A percentile compares a stretch with the other conserved stretches of the same genome.
Conservation (phyloP, 441 rosid genomes). For the Viola pubescens region DNA sequence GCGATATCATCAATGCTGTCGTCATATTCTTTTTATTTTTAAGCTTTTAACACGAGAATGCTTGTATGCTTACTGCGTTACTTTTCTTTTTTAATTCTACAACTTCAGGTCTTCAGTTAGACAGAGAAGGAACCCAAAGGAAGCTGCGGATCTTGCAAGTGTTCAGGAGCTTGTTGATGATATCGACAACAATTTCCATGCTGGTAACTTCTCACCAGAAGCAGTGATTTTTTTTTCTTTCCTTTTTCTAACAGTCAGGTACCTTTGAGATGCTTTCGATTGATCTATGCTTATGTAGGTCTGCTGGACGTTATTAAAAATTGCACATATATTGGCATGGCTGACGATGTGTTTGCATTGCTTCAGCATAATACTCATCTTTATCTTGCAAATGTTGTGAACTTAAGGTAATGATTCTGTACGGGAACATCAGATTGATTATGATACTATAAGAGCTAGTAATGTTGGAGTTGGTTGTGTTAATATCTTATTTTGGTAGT, state of each 20-base stretch:
- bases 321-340: constrained; percentile 97
- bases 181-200: constrained; percentile 55
- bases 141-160: constrained; percentile 92
- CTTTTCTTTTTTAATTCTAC: constrained; percentile 1
- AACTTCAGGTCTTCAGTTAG: constrained; percentile 60
- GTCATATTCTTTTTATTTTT: not conserved
- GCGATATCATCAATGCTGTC: not conserved
- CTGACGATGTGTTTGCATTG: constrained; percentile 80
- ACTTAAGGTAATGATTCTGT: constrained; percentile 49
- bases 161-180: constrained; percentile 69
- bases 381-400: constrained; percentile 82
- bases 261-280: constrained; percentile 7
- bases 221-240: not conserved
- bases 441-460: too few relatives aligned
- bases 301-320: constrained; percentile 65
- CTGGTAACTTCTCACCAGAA: constrained; percentile 34
- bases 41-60: not conserved
- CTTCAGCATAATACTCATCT: constrained; percentile 86
- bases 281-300: constrained; percentile 37
- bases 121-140: constrained; percentile 86
- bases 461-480: too few relatives aligned
- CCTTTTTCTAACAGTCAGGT: constrained; percentile 4
- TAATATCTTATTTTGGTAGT: too few relatives aligned
- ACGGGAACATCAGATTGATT: too few relatives aligned
- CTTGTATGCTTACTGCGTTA: not conserved